Percentiles rank a stretch among this genome's conserved stretches.
Evolutionary conservation across 495 filamentous ascomycete species (phyloP).

Genomic region (Penicillium waksmanii): DNA sequence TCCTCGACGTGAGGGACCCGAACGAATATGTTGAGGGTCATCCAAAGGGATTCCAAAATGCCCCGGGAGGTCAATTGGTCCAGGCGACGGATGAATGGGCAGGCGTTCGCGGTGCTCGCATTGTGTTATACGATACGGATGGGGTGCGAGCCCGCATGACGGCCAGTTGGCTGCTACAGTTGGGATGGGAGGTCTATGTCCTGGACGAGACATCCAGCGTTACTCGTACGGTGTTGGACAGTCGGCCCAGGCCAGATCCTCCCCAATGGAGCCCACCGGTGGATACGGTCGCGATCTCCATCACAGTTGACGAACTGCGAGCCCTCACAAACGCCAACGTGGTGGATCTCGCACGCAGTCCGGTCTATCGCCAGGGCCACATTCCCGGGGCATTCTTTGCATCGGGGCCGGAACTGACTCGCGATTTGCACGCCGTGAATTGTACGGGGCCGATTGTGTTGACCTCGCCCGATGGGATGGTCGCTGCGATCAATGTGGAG

Average conservation of each 20-base stretch:
- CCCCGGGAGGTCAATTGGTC: slow-evolving; percentile 33
- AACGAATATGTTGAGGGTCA: slow-evolving; percentile 27
- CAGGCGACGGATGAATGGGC: slow-evolving; percentile 36
- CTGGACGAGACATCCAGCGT: slow-evolving; percentile 9
- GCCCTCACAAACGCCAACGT: slow-evolving; percentile 15
- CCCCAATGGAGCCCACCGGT: slow-evolving; percentile 7
- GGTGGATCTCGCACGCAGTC: slow-evolving; percentile 33
- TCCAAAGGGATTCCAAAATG: slow-evolving; percentile 27
- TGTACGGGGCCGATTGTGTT: slow-evolving; percentile 26
- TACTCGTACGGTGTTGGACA: neutral
- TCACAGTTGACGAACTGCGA: slow-evolving; percentile 15
- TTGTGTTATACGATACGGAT: slow-evolving; percentile 33
- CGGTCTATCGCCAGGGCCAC: slow-evolving; percentile 29
- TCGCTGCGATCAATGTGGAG: slow-evolving; percentile 43
- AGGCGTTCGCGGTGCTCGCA: slow-evolving; percentile 29
- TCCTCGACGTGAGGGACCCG: slow-evolving; percentile 33
- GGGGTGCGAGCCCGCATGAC: slow-evolving; percentile 31
- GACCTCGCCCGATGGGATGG: slow-evolving; percentile 36
- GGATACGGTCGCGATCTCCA: slow-evolving; percentile 2
- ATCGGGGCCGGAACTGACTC: slow-evolving; percentile 29
- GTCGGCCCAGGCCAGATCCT: neutral
- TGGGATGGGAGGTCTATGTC: slow-evolving; percentile 34
- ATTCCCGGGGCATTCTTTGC: slow-evolving; percentile 32
- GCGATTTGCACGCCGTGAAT: slow-evolving; percentile 17
- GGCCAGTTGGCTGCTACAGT: slow-evolving; percentile 31